Evolutionary conservation across 1,284 basidiomycete species (phyloP), one percentile per base, ranked within the genome.

Genomic region (Coniferiporia sulphurascens): DNA sequence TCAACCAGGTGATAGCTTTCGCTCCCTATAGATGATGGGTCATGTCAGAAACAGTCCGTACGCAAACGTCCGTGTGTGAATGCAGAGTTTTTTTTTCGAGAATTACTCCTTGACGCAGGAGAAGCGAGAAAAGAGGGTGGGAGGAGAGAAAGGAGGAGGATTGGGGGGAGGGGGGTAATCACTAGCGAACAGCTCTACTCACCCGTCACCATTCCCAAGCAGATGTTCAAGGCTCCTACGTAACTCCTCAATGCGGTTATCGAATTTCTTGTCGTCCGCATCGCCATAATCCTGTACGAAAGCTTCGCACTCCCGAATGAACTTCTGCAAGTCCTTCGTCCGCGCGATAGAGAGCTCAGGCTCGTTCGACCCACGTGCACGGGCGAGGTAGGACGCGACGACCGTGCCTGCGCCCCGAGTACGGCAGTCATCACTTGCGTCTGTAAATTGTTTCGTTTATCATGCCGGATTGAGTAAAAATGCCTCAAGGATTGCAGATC

Each of bases 331-430:
- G 62, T 85, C 83, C 64, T 83, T 83, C 1, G 73, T 74, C 17
- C 79, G 77, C 8, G 72, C 69, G 21, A 76, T 73, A 0, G 82
- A 84, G 15, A 76, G 62, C 65, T 89, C 85, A 0, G 87, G 87
- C 67, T 89, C 86, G 56, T 80, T 78, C 0, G 84, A 83, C 5
- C 86, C 85, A 38, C 86, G 81, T 46, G 79, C 76, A 17, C 84
- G 82, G 5, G 87, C 87, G 34, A 89, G 75, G 68, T 86, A 89
- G 1, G 86, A 85, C 36, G 87, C 86, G 15, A 85, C 78, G 34
- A 88, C 49, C 0, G 87, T 89, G 2, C 86, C 71, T 15, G 84
- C 60, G 13, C 82, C 86, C 86, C 83, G 32, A 77, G 70, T 55
- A 69, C 62, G 3, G 66, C 65, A 5, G 69, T 69, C 51, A 70